Base-by-base conservation (phyloP, 352 stramenopile species). In the Thalassiosira delicatula region DNA sequence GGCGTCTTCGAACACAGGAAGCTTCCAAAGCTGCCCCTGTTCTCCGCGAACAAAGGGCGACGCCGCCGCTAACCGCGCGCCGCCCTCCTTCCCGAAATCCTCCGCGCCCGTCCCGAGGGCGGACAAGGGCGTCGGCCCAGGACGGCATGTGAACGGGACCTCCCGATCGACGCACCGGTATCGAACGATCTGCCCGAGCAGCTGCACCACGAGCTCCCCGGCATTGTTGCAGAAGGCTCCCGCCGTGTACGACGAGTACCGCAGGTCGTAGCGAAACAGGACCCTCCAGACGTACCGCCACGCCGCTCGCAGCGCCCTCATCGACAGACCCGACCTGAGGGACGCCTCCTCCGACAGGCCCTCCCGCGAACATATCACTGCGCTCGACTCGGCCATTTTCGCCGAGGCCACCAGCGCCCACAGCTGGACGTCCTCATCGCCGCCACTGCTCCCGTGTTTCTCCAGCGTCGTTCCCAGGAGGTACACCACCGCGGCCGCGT, bases 221-320 rank as follows among this genome's bases (percentile, higher is more conserved):
- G 56, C 68, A 65, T 88, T 78, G 62, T 78, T 79, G 40, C 76
- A 70, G 62, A 80, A 84, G 29, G 80, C 80, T 27, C 61, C 70
- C 30, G 81, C 59, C 2, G 86, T 91, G 51, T 86, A 91, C 0
- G 78, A 72, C 30, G 66, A 63, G 68, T 92, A 94, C 33, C 83
- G 57, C 23, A 93, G 37, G 69, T 93, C 86, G 44, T 59, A 70
- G 49, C 82, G 70, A 61, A 93, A 87, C 4, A 93, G 51, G 19
- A 66, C 81, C 57, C 76, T 84, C 88, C 88, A 94, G 21, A 93
- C 81, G 42, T 69, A 71, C 49, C 78, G 70, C 90, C 90, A 94
- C 12, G 72, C 70, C 7, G 72, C 8, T 17, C 59, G 29, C 80
- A 86, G 68, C 9, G 54, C 25, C 42, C 44, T 33, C 57, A 77